Evolutionary conservation across 1,139 yeast species (phyloP).

Genomic region (Candida labiduridarum): DNA sequence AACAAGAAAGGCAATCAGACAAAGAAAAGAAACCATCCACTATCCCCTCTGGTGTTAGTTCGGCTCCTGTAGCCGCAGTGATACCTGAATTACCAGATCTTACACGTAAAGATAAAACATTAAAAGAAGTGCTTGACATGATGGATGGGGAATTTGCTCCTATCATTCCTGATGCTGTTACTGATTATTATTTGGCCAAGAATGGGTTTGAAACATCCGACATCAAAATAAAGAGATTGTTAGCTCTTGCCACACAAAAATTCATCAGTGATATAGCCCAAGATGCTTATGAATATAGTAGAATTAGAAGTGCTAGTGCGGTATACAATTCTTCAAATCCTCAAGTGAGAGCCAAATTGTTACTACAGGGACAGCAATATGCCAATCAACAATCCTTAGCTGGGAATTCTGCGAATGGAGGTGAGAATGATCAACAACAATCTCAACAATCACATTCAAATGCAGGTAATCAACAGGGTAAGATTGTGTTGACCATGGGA

Average conservation of each 20-base stretch:
- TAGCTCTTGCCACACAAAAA: conserved; percentile 95
- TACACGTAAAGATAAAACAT: conserved; percentile 81
- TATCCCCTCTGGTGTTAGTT: conserved; percentile 9
- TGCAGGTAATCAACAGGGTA: conserved; percentile 69
- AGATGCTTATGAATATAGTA: conserved; percentile 93
- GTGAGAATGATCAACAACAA: conserved; percentile 41
- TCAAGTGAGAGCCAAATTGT: conserved; percentile 80
- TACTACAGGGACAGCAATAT: conserved; percentile 67
- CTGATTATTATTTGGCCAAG: conserved; percentile 86
- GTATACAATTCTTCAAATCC: conserved; percentile 86
- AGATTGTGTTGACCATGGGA: conserved; percentile 83
- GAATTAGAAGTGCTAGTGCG: conserved; percentile 83
- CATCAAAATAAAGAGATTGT: conserved; percentile 74
- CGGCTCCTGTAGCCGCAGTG: conserved; percentile 15
- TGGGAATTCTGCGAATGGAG: conserved; percentile 40
- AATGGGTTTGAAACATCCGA: conserved; percentile 89
- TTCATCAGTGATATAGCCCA: conserved; percentile 93
- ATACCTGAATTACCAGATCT: conserved; percentile 67
- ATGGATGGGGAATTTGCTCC: conserved; percentile 93
- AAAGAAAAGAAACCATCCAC: conserved; percentile 13
- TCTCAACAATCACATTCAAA: conserved; percentile 37
- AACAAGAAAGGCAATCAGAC: conserved; percentile 5
- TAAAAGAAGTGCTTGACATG: conserved; percentile 80
- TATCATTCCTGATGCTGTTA: conserved; percentile 96
- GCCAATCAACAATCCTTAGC: conserved; percentile 49